Conservation (phyloP, 2,329 filamentous ascomycete genomes). For the Clarireedia hainanense region DNA sequence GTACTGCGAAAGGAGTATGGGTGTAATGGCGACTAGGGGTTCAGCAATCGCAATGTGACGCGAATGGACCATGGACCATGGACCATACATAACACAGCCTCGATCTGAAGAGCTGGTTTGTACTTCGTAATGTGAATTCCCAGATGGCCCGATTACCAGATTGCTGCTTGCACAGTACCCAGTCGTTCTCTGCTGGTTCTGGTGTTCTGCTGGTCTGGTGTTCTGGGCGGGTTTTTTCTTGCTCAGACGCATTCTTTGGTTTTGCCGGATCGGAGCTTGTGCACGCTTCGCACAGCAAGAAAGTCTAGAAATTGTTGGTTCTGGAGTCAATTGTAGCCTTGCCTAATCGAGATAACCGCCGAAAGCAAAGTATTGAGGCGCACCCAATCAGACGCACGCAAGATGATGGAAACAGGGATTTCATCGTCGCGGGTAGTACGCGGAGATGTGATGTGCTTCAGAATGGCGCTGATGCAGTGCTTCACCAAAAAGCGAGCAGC, state of each 20-base stretch:
- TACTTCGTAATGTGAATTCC: neutral
- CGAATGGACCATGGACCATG: slow-evolving; percentile 1
- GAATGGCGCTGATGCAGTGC: slow-evolving; percentile 20
- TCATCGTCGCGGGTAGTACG: slow-evolving; percentile 19
- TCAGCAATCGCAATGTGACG: slow-evolving; percentile 10
- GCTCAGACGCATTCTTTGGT: too few relatives aligned
- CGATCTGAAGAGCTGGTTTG: neutral
- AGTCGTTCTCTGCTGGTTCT: too few relatives aligned
- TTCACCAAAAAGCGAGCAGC: slow-evolving; percentile 14
- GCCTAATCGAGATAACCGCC: slow-evolving; percentile 29
- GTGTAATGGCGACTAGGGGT: slow-evolving; percentile 1
- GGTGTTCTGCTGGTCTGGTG: too few relatives aligned
- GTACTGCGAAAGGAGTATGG: neutral
- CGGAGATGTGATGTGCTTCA: slow-evolving; percentile 25
- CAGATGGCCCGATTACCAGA: neutral
- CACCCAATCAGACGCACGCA: slow-evolving; percentile 18
- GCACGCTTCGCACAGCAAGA: neutral
- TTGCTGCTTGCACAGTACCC: too few relatives aligned
- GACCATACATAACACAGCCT: slow-evolving; percentile 6
- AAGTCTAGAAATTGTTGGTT: slow-evolving; percentile 6
- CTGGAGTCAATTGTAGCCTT: slow-evolving; percentile 19
- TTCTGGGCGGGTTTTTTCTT: too few relatives aligned
- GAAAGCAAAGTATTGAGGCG: slow-evolving; percentile 19
- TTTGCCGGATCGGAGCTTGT: neutral
- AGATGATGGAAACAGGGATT: slow-evolving; percentile 18